These are phyloP conservation scores for Beauveria bassiana DNA, from an alignment of 2,329 filamentous ascomycete species.

Conservation along the genomic window DNA sequence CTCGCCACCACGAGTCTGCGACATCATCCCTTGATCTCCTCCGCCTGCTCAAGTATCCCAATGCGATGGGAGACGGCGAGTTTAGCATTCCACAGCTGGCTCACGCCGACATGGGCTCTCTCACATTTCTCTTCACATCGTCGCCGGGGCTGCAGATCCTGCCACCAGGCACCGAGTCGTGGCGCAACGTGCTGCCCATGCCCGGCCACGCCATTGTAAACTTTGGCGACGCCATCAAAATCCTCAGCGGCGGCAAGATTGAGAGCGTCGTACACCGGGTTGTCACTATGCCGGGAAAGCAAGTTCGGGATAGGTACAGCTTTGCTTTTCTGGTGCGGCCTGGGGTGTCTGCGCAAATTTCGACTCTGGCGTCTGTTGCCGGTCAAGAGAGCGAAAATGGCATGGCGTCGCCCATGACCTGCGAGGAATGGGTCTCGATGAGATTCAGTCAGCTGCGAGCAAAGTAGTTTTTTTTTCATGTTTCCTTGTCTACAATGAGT, in stretches of 20 bases:
- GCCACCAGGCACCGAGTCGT: not conserved
- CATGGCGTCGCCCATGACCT: not conserved
- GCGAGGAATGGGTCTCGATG: constrained; percentile 4
- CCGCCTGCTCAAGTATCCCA: not conserved
- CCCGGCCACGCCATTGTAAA: not conserved
- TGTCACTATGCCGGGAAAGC: not conserved
- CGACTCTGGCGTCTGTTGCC: not conserved
- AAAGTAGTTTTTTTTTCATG: not conserved
- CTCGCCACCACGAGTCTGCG: not conserved
- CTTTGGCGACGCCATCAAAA: constrained; percentile 3
- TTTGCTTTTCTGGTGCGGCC: constrained; percentile 1
- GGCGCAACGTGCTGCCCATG: not conserved
- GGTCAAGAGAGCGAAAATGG: not conserved
- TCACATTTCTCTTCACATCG: constrained; percentile 2
- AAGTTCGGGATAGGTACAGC: not conserved
- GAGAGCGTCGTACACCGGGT: not conserved
- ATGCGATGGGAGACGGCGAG: not conserved
- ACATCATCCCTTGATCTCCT: not conserved
- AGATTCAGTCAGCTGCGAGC: not conserved
- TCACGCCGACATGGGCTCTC: constrained; percentile 2
- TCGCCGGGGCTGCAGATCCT: not conserved
- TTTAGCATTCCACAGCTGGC: not conserved
- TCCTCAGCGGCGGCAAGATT: not conserved
- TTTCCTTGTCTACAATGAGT: too few relatives aligned
- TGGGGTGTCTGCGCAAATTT: not conserved